Evolutionary conservation across 257 asterid species (phyloP), one percentile per base, ranked within the genome.

Genomic region (Ajuga chamaepitys): DNA sequence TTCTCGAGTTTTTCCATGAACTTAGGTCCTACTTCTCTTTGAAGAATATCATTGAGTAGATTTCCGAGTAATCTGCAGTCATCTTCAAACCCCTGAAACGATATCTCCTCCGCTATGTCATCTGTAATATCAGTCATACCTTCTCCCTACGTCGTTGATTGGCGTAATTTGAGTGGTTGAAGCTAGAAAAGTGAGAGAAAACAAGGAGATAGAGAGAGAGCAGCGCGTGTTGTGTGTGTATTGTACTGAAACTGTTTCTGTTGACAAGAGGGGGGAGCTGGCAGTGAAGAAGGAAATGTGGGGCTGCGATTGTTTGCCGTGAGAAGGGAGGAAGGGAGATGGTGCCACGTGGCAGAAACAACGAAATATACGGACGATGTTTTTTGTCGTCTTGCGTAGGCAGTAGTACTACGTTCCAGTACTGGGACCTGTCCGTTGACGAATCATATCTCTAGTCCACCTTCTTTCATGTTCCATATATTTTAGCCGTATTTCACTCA

Each of bases 101-200:
- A 90, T 48, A 89, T 87, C 65, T 93, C 99, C 77, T 93, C 99
- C 1, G 95, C 96, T 68, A 93, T 84, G 64, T 89, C 99, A 72
- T 93, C 99, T 5, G 97, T 93, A 25, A 84, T 81, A 46, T 93
- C 99, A 71, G 97, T 82, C 97, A 93, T 91, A 47, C 4, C 75
- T 28, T 5, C 34, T 44, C 14, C 12, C 46, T 14, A 17, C 22
- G 38, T 9, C 22, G 38, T 9, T 5, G 12, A 38, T 35, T 7
- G 44, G 16, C 8, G 57, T 26, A 12, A 28, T n/a, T 22, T 6
- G 41, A 46, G 56, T 7, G 7, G 7, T 42, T 25, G 12, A 37
- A 10, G 22, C 25, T 37, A 11, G 24, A 46, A 26, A 26, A 64
- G 38, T 16, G 3, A 46, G 25, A 25, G 45, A 18, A 62, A 25